Evolutionary conservation across 2,329 filamentous ascomycete genomes (phyloP), one percentile per base, ranked within the genome.

Genomic region (Alternaria ethzedia): DNA sequence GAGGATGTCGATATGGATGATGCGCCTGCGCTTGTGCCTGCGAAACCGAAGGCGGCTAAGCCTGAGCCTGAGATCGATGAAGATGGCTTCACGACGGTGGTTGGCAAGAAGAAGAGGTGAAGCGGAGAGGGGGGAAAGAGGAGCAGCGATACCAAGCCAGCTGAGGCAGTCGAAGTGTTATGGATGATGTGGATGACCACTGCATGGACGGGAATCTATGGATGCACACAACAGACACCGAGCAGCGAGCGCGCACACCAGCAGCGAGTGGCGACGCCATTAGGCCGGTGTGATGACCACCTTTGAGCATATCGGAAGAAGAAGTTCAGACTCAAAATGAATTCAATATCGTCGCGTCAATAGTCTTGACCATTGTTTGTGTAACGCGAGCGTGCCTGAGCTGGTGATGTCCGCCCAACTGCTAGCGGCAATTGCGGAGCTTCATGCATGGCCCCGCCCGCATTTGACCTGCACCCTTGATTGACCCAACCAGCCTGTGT

Each of bases 11-110:
- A 79, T 3, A 81, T 81, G 79, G 69, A 61, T 2, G 78, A 81
- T 66, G 78, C 75, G 59, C 79, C 79, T 28, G 66, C 73, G 52
- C 64, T 80, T 36, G 78, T 77, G 44, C 67, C 77, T 43, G 70
- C 75, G 41, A 78, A 71, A 67, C 68, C 75, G 20, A 80, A 71
- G 66, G 65, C 72, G 66, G 65, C 72, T 12, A 80, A 73, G 70
- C 65, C 70, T 3, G 76, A 70, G 65, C 79, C 79, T 1, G 77
- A 81, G 68, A 72, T 82, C 6, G 80, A 82, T 51, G 79, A 81
- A 17, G 80, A 82, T 12, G 80, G 80, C 3, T 82, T 82, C 58
- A 80, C 77, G 23, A 82, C 79, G 66, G 80, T 82, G n/a, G 74
- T 80, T 9, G 71, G 78, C 12, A 82, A 79, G 73, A 77, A 77